Evolutionary conservation across 2,329 filamentous ascomycete species (phyloP), one percentile per base, ranked within the genome.

Genomic region (Dactylellina parvicollis): DNA sequence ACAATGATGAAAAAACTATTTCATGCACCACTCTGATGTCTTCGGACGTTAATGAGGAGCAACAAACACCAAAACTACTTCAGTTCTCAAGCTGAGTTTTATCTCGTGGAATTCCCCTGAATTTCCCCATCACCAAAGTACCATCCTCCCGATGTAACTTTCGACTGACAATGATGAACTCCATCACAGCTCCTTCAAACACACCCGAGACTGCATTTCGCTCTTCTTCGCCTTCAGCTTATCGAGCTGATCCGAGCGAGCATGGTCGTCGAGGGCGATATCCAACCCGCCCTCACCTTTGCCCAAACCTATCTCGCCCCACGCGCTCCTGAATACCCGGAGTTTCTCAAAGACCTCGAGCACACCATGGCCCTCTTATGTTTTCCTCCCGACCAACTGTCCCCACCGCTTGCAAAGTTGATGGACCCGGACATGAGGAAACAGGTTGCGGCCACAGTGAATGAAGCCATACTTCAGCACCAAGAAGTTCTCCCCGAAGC

Each of bases 11-110:
- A 85, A 91, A 73, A 60, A 73, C 54, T 85, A n/a, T 93, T 88
- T 96, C 94, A 99, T 99, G 95, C 95, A 99, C 95, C 95, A 99
- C 95, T 92, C 95, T 92, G 95, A 85, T 42, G 85, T 86, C 88
- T 88, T 87, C 85, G 85, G 87, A 66, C 57, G 88, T 89, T 87
- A 83, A 87, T 95, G 95, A 96, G 96, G 94, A 98, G 86, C 88
- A 88, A 89, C 85, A 84, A 87, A 86, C 83, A 84, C 84, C 83
- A 82, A 83, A 38, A 83, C 24, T n/a, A 87, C 89, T 90, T 91
- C 89, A 91, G 88, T 91, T 88, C 87, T 91, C 87, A 90, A 87
- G 89, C 92, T 95, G 92, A 96, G 85, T 57, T 70, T 69, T 75
- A 42, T 74, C 38, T 76, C 42, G 55, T 49, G 62, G 60, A 61